These are phyloP conservation scores for Colletotrichum lindemuthianum DNA, from an alignment of 2,329 filamentous ascomycete genomes.

Conservation along the genomic window DNA sequence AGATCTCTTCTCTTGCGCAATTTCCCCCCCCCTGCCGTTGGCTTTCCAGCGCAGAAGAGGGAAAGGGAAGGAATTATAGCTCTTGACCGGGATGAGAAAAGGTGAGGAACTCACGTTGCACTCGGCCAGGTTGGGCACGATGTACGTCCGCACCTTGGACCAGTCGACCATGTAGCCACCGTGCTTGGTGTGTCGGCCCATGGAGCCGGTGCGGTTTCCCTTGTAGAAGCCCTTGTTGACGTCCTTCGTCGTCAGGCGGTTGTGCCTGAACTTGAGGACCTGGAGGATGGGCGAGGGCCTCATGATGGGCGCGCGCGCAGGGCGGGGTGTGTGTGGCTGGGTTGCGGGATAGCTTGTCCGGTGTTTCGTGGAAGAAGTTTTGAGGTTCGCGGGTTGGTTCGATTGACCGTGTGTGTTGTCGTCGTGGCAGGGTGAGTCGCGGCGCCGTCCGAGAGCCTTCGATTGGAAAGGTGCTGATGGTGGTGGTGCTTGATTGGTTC, in stretches of 20 bases:
- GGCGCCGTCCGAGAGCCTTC: background rate
- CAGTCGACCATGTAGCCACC: slow-evolving; percentile 88
- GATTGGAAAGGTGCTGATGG: background rate
- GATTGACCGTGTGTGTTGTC: background rate
- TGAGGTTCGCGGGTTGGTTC: background rate
- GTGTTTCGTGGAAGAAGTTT: background rate
- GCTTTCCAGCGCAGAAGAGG: no score
- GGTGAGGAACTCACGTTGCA: slow-evolving; percentile 71
- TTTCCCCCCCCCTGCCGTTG: background rate
- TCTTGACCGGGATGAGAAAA: background rate
- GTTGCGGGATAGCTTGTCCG: background rate
- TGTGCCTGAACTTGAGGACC: slow-evolving; percentile 75
- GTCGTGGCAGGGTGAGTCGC: background rate
- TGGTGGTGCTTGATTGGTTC: background rate
- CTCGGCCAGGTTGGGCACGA: slow-evolving; percentile 75
- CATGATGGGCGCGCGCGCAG: slow-evolving; percentile 57
- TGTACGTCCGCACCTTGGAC: slow-evolving; percentile 89
- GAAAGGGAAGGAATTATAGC: no score
- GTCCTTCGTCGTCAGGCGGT: slow-evolving; percentile 90
- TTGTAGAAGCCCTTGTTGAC: slow-evolving; percentile 97
- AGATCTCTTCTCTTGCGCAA: no score
- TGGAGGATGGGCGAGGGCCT: slow-evolving; percentile 75
- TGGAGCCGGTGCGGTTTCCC: slow-evolving; percentile 87
- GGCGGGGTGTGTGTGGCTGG: background rate
- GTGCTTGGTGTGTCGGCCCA: slow-evolving; percentile 85